Percentiles rank a stretch among this genome's conserved stretches.
phyloP scores from a whole-genome alignment of 2,329 filamentous ascomycete genomes.

The Diplodia mutila region DNA sequence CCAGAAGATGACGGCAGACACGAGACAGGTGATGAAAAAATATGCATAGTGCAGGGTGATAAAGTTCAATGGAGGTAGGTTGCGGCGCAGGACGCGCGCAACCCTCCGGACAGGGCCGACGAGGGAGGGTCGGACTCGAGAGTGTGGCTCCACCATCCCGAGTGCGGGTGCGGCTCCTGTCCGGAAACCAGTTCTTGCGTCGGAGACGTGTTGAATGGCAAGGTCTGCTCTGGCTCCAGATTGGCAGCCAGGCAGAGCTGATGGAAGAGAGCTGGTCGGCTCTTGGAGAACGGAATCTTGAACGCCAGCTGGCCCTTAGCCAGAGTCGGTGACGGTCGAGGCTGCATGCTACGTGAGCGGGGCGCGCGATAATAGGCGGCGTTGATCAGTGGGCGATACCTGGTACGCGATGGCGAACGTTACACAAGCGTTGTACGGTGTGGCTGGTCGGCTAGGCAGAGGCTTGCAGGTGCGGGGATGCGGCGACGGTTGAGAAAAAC shows the following conservation, averaged over 20 bases:
- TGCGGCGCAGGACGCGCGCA: conserved; percentile 28
- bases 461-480: background rate
- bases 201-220: conserved; percentile 18
- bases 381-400: conserved; percentile 3
- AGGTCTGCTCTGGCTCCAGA: conserved; percentile 23
- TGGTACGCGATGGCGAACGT: conserved; percentile 13
- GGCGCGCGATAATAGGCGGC: background rate
- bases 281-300: conserved; percentile 12
- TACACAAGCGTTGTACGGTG: conserved; percentile 4
- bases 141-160: conserved; percentile 27
- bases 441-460: background rate
- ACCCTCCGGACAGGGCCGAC: conserved; percentile 30
- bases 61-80: conserved; percentile 59
- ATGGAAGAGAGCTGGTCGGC: background rate
- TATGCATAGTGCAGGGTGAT: conserved; percentile 70
- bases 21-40: conserved; percentile 61
- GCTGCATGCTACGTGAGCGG: conserved; percentile 7
- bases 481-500: background rate
- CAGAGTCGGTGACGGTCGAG: background rate
- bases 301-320: background rate
- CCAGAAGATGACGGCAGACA: conserved; percentile 66
- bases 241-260: conserved; percentile 23
- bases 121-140: conserved; percentile 26
- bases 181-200: conserved; percentile 14
- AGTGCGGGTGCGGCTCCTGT: conserved; percentile 25